phyloP scores from a whole-genome alignment of 2,329 filamentous ascomycete genomes.

The Hymenoscyphus infarciens region DNA sequence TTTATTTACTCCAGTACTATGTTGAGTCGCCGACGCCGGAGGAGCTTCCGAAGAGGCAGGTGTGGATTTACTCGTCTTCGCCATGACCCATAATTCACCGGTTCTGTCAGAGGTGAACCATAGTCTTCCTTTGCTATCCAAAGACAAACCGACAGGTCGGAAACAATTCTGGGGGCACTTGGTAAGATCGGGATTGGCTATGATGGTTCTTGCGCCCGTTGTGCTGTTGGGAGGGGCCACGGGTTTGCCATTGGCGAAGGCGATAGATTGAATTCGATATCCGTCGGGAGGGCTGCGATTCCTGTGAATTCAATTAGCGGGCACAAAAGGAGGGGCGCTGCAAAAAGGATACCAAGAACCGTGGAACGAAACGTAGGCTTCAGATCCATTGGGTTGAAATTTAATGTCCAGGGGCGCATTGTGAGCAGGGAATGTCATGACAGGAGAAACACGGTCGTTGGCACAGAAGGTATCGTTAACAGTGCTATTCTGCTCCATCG shows the following conservation, averaged over 20 bases:
- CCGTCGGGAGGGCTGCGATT: constrained; percentile 47
- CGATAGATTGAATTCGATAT: constrained; percentile 44
- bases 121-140: constrained; percentile 36
- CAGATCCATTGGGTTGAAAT: constrained; percentile 55
- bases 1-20: constrained; percentile 3
- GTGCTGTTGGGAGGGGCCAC: constrained; percentile 41
- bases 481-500: constrained; percentile 37
- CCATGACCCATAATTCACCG: constrained; percentile 58
- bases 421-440: constrained; percentile 62
- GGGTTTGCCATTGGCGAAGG: constrained; percentile 45
- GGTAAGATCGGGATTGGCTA: constrained; percentile 51
- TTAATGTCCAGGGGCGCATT: constrained; percentile 69
- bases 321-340: not conserved
- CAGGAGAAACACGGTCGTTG: constrained; percentile 44
- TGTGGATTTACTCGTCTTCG: constrained; percentile 4
- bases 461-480: constrained; percentile 46
- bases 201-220: constrained; percentile 48
- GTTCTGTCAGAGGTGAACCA: constrained; percentile 24
- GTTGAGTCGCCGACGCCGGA: constrained; percentile 4
- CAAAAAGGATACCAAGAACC: constrained; percentile 21
- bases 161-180: constrained; percentile 57
- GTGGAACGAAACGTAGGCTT: constrained; percentile 58
- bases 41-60: not conserved
- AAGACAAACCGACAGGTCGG: constrained; percentile 57
- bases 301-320: constrained; percentile 42